These are phyloP conservation scores for Talinum fruticosum DNA, from an alignment of 148 eudicot genomes.

Conservation along the genomic window DNA sequence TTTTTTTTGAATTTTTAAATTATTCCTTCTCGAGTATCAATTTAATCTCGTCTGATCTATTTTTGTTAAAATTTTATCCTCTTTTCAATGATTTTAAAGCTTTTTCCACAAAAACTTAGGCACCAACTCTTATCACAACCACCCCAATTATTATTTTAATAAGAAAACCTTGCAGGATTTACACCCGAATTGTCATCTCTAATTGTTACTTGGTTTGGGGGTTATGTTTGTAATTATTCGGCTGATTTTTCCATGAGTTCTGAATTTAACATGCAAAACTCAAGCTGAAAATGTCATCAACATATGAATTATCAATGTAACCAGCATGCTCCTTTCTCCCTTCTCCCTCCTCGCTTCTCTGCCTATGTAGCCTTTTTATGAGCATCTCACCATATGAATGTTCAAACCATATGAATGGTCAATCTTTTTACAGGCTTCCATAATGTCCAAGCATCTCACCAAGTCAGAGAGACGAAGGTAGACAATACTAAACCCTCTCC, in stretches of 20 bases:
- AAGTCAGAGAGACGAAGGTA: slow-evolving; percentile 79
- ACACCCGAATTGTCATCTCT: too few relatives aligned
- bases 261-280: background rate
- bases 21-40: too few relatives aligned
- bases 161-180: too few relatives aligned
- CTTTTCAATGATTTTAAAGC: too few relatives aligned
- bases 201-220: background rate
- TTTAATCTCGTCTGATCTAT: too few relatives aligned
- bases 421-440: slow-evolving; percentile 60
- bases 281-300: background rate
- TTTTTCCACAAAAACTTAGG: too few relatives aligned
- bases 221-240: background rate
- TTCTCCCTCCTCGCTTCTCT: background rate
- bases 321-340: background rate
- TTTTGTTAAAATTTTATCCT: too few relatives aligned
- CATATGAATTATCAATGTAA: background rate
- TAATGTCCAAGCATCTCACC: slow-evolving; percentile 71
- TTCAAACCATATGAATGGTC: too few relatives aligned
- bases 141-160: too few relatives aligned
- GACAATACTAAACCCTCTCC: background rate
- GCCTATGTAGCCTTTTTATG: background rate
- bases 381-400: too few relatives aligned
- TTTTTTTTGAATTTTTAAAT: too few relatives aligned
- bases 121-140: too few relatives aligned
- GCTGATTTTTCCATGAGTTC: background rate